These are phyloP conservation scores for Heterobasidion occidentale DNA, from an alignment of 1,284 basidiomycete species.

Conservation along the genomic window DNA sequence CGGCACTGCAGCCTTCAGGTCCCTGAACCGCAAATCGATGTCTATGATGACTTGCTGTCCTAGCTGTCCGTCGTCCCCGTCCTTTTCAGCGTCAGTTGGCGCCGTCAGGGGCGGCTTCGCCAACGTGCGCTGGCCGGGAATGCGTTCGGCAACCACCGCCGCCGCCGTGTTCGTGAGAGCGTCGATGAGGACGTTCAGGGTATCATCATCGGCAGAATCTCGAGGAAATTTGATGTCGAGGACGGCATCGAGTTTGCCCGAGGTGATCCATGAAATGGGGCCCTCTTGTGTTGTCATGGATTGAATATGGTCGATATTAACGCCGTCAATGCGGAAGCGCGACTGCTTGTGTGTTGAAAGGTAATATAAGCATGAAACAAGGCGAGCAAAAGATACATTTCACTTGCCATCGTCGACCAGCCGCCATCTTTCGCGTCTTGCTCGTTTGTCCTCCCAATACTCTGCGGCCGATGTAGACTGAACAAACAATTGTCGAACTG, in stretches of 20 bases:
- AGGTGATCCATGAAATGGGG: conserved; percentile 94
- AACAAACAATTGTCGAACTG: conserved; percentile 98
- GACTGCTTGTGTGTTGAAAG: conserved; percentile 42
- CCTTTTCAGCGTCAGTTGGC: conserved; percentile 39
- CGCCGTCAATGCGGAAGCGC: conserved; percentile 92
- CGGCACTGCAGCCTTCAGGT: conserved; percentile 94
- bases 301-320: conserved; percentile 95
- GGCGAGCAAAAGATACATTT: conserved; percentile 1
- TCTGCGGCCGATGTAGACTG: conserved; percentile 95
- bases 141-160: conserved; percentile 56
- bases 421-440: conserved; percentile 75
- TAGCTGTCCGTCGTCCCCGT: conserved; percentile 21
- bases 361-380: background rate
- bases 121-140: conserved; percentile 84
- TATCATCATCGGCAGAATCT: conserved; percentile 61
- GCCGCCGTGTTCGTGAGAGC: conserved; percentile 56
- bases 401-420: conserved; percentile 82
- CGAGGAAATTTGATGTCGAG: conserved; percentile 96
- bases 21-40: conserved; percentile 92
- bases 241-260: conserved; percentile 94
- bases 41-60: conserved; percentile 62
- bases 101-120: conserved; percentile 82
- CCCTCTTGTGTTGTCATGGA: conserved; percentile 78
- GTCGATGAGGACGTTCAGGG: conserved; percentile 86
- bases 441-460: conserved; percentile 84